These are phyloP conservation scores for Pyricularia grisea DNA, from an alignment of 2,329 filamentous ascomycete species.

Conservation along the genomic window DNA sequence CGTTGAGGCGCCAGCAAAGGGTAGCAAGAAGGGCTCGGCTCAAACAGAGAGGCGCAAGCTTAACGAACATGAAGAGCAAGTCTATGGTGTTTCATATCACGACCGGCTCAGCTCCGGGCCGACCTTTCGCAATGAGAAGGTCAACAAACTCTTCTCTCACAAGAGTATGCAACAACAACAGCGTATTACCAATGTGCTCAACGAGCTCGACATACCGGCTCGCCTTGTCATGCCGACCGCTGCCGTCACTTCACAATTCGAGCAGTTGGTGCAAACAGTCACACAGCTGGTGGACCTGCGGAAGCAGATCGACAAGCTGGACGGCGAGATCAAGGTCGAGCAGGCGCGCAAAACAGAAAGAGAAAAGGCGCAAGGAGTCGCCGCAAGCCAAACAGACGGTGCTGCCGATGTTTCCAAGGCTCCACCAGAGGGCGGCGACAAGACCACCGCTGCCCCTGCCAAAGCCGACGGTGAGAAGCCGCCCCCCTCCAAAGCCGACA, in stretches of 20 bases:
- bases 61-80: slow-evolving; percentile 62
- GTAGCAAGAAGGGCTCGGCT: slow-evolving; percentile 35
- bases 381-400: slow-evolving; percentile 9
- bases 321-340: slow-evolving; percentile 57
- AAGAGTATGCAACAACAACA: slow-evolving; percentile 68
- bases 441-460: not conserved
- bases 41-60: slow-evolving; percentile 58
- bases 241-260: slow-evolving; percentile 62
- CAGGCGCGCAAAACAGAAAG: slow-evolving; percentile 46
- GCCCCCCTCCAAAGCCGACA: not conserved
- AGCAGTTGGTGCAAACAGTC: slow-evolving; percentile 59
- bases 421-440: slow-evolving; percentile 1
- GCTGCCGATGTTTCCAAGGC: slow-evolving; percentile 8
- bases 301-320: slow-evolving; percentile 68
- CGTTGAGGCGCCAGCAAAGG: slow-evolving; percentile 17
- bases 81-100: slow-evolving; percentile 77
- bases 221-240: slow-evolving; percentile 66
- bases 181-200: slow-evolving; percentile 64
- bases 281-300: slow-evolving; percentile 61
- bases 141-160: slow-evolving; percentile 68
- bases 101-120: slow-evolving; percentile 81
- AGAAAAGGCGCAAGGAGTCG: slow-evolving; percentile 25
- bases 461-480: not conserved
- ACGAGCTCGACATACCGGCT: slow-evolving; percentile 60
- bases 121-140: slow-evolving; percentile 77